Evolutionary conservation across 345 rosid genomes (phyloP).

Genomic region (Camelina sativa): DNA sequence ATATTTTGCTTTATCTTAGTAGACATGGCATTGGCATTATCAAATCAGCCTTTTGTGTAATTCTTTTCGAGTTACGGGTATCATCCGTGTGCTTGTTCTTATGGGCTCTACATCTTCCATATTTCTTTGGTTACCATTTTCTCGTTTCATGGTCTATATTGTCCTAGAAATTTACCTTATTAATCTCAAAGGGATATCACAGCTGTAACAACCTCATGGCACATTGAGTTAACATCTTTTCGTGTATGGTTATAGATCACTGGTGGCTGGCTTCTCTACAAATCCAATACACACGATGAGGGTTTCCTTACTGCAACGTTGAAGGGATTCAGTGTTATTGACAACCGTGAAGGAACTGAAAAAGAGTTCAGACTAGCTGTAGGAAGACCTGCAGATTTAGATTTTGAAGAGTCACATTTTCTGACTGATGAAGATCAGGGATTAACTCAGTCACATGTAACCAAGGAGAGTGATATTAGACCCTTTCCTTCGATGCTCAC

Average conservation of each 20-base stretch:
- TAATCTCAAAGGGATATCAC: slow-evolving; percentile 11
- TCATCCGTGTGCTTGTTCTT: slow-evolving; percentile 19
- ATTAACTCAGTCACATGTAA: slow-evolving; percentile 42
- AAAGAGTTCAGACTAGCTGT: slow-evolving; percentile 84
- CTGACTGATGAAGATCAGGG: slow-evolving; percentile 42
- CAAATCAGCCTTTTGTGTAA: slow-evolving; percentile 15
- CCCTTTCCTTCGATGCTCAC: slow-evolving; percentile 89
- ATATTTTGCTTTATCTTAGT: background rate
- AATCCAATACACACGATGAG: slow-evolving; percentile 66
- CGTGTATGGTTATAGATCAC: slow-evolving; percentile 56
- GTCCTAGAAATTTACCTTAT: background rate
- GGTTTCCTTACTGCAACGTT: slow-evolving; percentile 88
- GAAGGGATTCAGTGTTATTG: slow-evolving; percentile 79
- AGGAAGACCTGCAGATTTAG: slow-evolving; percentile 67
- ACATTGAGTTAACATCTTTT: slow-evolving; percentile 28
- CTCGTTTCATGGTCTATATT: slow-evolving; percentile 11
- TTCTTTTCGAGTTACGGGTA: slow-evolving; percentile 16
- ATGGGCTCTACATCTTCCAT: slow-evolving; percentile 23
- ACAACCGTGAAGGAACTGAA: slow-evolving; percentile 90
- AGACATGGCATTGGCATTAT: slow-evolving; percentile 21
- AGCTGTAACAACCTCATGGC: slow-evolving; percentile 23
- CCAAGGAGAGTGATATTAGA: slow-evolving; percentile 47
- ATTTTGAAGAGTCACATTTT: slow-evolving; percentile 45
- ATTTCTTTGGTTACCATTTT: slow-evolving; percentile 22
- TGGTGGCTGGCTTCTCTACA: slow-evolving; percentile 87